These are phyloP conservation scores for Knoxdaviesia proteae DNA, from an alignment of 2,329 filamentous ascomycete species.

Conservation along the genomic window DNA sequence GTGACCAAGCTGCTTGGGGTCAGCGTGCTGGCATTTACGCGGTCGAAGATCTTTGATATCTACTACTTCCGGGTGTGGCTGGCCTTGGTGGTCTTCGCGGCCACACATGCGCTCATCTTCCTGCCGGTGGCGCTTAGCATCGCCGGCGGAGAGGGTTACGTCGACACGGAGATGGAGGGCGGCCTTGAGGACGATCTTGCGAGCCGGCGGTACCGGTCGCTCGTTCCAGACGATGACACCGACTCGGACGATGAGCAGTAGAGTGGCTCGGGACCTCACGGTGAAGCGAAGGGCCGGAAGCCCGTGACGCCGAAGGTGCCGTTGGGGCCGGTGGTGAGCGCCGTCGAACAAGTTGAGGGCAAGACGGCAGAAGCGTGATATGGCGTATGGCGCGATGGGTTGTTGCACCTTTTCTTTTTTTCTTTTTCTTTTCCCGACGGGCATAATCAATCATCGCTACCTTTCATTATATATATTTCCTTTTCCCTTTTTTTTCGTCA, in stretches of 20 bases:
- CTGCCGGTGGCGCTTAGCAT: constrained; percentile 76
- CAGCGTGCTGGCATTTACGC: constrained; percentile 76
- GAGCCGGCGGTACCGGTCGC: constrained; percentile 53
- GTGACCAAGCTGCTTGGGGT: constrained; percentile 90
- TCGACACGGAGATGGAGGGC: constrained; percentile 71
- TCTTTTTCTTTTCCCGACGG: not conserved
- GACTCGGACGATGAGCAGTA: constrained; percentile 51
- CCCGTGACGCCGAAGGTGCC: not conserved
- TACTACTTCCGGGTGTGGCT: constrained; percentile 98
- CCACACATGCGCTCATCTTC: constrained; percentile 74
- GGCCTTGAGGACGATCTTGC: constrained; percentile 79
- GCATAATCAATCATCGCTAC: not conserved
- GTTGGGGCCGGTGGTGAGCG: too few species aligned
- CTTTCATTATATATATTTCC: too few species aligned
- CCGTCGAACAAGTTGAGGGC: too few species aligned
- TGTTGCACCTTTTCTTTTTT: not conserved
- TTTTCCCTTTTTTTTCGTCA: not conserved
- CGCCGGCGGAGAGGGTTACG: constrained; percentile 68
- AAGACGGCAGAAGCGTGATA: too few species aligned
- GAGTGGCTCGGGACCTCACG: constrained; percentile 1
- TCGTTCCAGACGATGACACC: constrained; percentile 53
- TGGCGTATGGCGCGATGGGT: too few species aligned
- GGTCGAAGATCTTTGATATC: constrained; percentile 97
- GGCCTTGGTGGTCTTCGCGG: constrained; percentile 73
- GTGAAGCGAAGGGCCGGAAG: not conserved